phyloP scores from a whole-genome alignment of 176 grass and related monocot species.

The Aegilops speltoides region DNA sequence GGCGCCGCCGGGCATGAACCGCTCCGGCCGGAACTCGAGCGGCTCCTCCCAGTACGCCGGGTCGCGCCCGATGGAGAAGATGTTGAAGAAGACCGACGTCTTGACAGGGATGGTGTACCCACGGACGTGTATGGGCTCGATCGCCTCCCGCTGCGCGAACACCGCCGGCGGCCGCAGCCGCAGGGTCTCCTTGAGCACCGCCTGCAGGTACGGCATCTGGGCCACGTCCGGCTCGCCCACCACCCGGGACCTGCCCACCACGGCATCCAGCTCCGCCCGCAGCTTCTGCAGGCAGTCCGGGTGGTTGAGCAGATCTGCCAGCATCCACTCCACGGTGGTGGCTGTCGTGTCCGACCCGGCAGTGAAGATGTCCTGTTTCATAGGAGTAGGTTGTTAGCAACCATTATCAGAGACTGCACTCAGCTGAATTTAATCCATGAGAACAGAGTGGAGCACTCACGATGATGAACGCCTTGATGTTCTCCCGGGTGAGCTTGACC shows the following conservation, averaged over 20 bases:
- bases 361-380: constrained; percentile 3
- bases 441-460: not conserved
- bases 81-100: constrained; percentile 7
- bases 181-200: constrained; percentile 20
- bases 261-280: not conserved
- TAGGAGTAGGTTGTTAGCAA: too few species aligned
- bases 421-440: too few species aligned
- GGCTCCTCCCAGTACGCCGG: constrained; percentile 47
- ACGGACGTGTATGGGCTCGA: not conserved
- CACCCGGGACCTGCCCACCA: not conserved
- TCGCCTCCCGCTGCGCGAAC: not conserved
- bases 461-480: constrained; percentile 1
- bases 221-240: constrained; percentile 1
- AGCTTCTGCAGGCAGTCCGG: not conserved
- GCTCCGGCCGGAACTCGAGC: constrained; percentile 64
- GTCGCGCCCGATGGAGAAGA: not conserved
- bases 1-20: constrained; percentile 48
- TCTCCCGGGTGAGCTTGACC: constrained; percentile 7
- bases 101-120: constrained; percentile 1
- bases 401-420: not conserved
- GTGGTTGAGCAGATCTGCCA: constrained; percentile 8
- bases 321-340: constrained; percentile 10
- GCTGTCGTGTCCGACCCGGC: constrained; percentile 14
- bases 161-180: constrained; percentile 8
- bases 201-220: constrained; percentile 11